Conservation (phyloP, 169 alveolate species). For the Plasmodium relictum region DNA sequence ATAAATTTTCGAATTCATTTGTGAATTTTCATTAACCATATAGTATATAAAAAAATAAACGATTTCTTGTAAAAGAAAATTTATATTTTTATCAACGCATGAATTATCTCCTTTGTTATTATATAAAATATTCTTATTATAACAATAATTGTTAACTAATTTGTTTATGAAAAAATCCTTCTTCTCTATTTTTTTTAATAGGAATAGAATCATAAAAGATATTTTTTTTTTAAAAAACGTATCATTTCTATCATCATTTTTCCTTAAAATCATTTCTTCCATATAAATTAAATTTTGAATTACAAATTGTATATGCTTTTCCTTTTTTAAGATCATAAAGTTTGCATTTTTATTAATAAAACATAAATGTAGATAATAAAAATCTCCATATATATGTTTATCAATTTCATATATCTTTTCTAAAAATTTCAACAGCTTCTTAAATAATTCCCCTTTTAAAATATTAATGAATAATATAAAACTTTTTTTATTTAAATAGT, state of each 20-base stretch:
- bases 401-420: not conserved
- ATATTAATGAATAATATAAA: conserved; percentile 34
- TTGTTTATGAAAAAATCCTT: conserved; percentile 26
- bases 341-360: conserved; percentile 13
- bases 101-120: not conserved
- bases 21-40: not conserved
- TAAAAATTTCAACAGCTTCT: conserved; percentile 11
- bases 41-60: not conserved
- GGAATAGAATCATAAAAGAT: conserved; percentile 28
- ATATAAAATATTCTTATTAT: not conserved
- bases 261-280: not conserved
- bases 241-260: not conserved
- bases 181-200: conserved; percentile 57
- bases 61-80: conserved; percentile 15
- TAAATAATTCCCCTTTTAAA: conserved; percentile 41
- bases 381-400: not conserved
- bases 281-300: not conserved
- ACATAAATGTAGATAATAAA: conserved; percentile 34
- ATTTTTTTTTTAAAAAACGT: conserved; percentile 16
- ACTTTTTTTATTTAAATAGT: conserved; percentile 1
- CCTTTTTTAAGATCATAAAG: conserved; percentile 26
- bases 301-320: conserved; percentile 11
- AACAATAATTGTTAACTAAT: conserved; percentile 8
- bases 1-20: not conserved
- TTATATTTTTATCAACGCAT: not conserved